These are phyloP conservation scores for Amanita inopinata DNA, from an alignment of 768 basidiomycete genomes.

Conservation along the genomic window DNA sequence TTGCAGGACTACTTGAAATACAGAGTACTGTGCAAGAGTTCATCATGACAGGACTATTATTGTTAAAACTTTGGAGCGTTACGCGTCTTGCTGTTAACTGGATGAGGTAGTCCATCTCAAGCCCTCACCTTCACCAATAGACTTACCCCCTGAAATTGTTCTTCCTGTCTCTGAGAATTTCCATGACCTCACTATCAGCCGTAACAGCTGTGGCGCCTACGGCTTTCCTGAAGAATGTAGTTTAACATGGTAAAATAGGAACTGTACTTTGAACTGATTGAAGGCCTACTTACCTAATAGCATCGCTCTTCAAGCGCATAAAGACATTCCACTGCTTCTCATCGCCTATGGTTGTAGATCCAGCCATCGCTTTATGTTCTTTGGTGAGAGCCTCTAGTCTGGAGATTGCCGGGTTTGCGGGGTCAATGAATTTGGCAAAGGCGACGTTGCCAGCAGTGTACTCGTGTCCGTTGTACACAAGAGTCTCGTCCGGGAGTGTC, in stretches of 20 bases:
- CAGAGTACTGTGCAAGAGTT: no score
- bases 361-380: slow-evolving; percentile 58
- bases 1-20: no score
- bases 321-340: slow-evolving; percentile 96
- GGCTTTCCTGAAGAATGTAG: slow-evolving; percentile 32
- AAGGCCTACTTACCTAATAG: slow-evolving; percentile 47
- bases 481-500: slow-evolving; percentile 67
- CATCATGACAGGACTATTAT: no score
- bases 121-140: no score
- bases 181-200: slow-evolving; percentile 57
- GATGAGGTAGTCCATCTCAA: no score
- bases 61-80: no score
- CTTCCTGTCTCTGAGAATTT: slow-evolving; percentile 71
- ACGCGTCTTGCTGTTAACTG: no score
- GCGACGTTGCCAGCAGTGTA: slow-evolving; percentile 70
- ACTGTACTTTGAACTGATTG: not conserved
- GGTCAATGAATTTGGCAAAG: slow-evolving; percentile 60
- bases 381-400: slow-evolving; percentile 49
- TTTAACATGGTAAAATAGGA: not conserved
- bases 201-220: slow-evolving; percentile 30
- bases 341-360: slow-evolving; percentile 82
- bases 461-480: slow-evolving; percentile 87
- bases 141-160: slow-evolving; percentile 67
- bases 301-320: slow-evolving; percentile 63
- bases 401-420: slow-evolving; percentile 46